Base-by-base conservation (phyloP, 805 yeast genomes). In the Metschnikowia cerradonensis region DNA sequence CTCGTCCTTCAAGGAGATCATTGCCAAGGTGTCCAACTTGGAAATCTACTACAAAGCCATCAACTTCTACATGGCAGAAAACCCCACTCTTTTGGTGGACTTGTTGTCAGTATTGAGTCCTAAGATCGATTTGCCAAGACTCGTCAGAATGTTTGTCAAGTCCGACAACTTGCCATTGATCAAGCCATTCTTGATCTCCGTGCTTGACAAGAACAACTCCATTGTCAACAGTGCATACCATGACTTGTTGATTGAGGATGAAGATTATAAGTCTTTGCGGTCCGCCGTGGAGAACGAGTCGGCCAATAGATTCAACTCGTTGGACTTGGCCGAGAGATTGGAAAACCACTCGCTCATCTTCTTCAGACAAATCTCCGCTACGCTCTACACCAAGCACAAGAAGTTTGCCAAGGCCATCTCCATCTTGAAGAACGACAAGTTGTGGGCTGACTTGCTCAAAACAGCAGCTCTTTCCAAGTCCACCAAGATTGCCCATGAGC, bases 41-140 rank as follows among this genome's bases (percentile, higher is more conserved):
- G 99, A 94, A 76, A 90, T 94, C 52, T 94, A 91, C 74, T 94
- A 92, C 83, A 90, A 90, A 75, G 97, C 98, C 11, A 88, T 94
- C 65, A 91, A 89, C 76, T 94, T 94, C 70, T 94, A 94, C 71
- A 83, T 92, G 69, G 82, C 82, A 48, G 92, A 90, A 73, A 95
- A 90, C 70, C 99, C 99, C 55, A 84, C 91, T 49, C 79, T 92
- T 58, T 77, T 94, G 63, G 86, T 88, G 51, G 99, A 94, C 65
- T 78, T 94, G 67, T 78, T 94, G 61, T 71, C 91, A 7, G 96
- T 82, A 11, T 78, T 94, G 65, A 79, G 91, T 14, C 89, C 97
- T 51, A 88, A 96, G 72, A 77, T 94, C 56, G 99, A 94, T 63
- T 84, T 94, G 60, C 88, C 96, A 64, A 85, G 97, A 73, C 96